phyloP scores from a whole-genome alignment of 768 basidiomycete genomes.

The Rhodotorula toruloides region DNA sequence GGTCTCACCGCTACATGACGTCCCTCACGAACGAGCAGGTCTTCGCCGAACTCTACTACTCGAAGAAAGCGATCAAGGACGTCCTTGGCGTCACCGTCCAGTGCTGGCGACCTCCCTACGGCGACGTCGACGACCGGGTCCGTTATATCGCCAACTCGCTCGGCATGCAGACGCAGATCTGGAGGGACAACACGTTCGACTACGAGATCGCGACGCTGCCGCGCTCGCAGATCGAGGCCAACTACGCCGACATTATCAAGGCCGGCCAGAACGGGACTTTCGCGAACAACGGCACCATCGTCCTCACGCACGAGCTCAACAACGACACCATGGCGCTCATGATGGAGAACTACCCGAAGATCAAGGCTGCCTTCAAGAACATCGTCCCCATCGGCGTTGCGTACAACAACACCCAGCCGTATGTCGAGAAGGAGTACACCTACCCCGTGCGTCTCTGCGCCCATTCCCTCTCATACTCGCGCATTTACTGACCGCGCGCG shows the following conservation, averaged over 20 bases:
- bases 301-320: slow-evolving; percentile 47
- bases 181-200: slow-evolving; percentile 26
- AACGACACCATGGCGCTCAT: slow-evolving; percentile 46
- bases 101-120: slow-evolving; percentile 40
- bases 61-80: slow-evolving; percentile 66
- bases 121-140: slow-evolving; percentile 43
- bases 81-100: slow-evolving; percentile 32
- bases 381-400: slow-evolving; percentile 44
- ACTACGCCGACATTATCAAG: slow-evolving; percentile 43
- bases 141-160: slow-evolving; percentile 40
- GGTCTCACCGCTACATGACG: slow-evolving; percentile 49
- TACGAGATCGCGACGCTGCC: slow-evolving; percentile 15
- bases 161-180: slow-evolving; percentile 37
- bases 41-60: slow-evolving; percentile 84
- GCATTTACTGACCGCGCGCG: not conserved
- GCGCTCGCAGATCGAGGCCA: slow-evolving; percentile 37
- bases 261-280: slow-evolving; percentile 42
- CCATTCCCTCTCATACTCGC: not conserved
- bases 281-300: slow-evolving; percentile 43
- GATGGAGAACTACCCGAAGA: slow-evolving; percentile 39
- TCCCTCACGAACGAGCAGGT: slow-evolving; percentile 64
- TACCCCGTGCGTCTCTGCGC: slow-evolving; percentile 16
- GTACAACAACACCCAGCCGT: slow-evolving; percentile 45
- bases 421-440: slow-evolving; percentile 41
- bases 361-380: slow-evolving; percentile 43